These are phyloP conservation scores for Naganishia randhawae DNA, from an alignment of 768 basidiomycete species.

Conservation along the genomic window DNA sequence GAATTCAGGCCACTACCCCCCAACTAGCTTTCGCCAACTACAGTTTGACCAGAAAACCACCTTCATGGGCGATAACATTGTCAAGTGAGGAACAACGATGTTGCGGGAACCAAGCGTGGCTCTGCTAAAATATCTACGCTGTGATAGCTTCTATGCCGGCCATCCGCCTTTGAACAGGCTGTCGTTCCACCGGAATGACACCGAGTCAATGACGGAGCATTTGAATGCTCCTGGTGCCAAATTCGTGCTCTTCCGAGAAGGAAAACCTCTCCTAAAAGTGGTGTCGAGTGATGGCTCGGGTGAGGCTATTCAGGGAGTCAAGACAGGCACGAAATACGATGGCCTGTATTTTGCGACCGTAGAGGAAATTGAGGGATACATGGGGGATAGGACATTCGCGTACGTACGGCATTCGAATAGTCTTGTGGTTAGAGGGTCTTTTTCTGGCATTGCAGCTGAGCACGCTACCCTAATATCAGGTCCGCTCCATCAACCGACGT, in stretches of 20 bases:
- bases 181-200: conserved; percentile 63
- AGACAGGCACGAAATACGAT: not conserved
- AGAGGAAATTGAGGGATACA: conserved; percentile 60
- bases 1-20: not conserved
- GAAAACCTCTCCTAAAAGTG: conserved; percentile 21
- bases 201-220: conserved; percentile 70
- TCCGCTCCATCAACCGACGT: conserved; percentile 37
- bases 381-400: conserved; percentile 54
- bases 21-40: not conserved
- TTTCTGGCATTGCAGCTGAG: too few species aligned
- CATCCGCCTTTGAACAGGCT: conserved; percentile 52
- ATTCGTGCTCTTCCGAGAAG: conserved; percentile 66
- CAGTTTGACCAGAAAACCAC: conserved; percentile 17
- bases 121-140: not conserved
- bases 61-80: conserved; percentile 49
- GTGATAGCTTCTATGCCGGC: conserved; percentile 48
- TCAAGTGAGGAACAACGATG: conserved; percentile 44
- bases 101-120: too few species aligned
- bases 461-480: too few species aligned
- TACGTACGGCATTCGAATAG: too few species aligned
- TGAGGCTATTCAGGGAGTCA: not conserved
- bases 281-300: not conserved
- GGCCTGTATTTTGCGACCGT: conserved; percentile 60
- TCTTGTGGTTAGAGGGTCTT: too few species aligned
- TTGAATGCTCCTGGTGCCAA: conserved; percentile 60